Percentiles rank a stretch among this genome's conserved stretches.
Evolutionary conservation across 169 alveolate species (phyloP).

Genomic region (Plasmodium vinckei): DNA sequence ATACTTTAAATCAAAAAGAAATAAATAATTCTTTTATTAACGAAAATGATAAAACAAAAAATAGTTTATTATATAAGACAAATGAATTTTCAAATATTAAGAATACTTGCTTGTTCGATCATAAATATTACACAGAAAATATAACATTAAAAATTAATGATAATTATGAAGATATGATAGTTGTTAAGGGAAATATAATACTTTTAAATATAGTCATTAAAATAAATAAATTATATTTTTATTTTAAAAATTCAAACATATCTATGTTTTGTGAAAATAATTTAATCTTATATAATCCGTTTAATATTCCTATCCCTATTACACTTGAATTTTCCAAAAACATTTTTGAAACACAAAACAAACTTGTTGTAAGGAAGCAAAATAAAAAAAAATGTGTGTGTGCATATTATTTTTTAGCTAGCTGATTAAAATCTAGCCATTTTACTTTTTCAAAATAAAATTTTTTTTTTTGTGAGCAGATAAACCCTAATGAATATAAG

Average conservation of each 20-base stretch:
- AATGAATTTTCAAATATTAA: neutral
- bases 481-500: conserved; percentile 23
- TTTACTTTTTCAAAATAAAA: too few species aligned
- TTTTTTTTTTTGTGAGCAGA: conserved; percentile 11
- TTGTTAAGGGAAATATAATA: conserved; percentile 18
- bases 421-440: too few species aligned
- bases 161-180: conserved; percentile 3
- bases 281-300: conserved; percentile 40
- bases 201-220: conserved; percentile 21
- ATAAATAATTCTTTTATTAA: neutral
- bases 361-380: conserved; percentile 10
- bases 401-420: neutral
- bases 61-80: neutral
- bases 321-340: conserved; percentile 4
- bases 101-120: conserved; percentile 1
- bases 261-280: conserved; percentile 28
- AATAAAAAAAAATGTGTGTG: neutral
- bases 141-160: conserved; percentile 11
- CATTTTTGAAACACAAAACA: neutral
- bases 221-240: conserved; percentile 7
- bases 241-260: conserved; percentile 14
- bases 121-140: conserved; percentile 22
- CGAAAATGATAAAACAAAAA: neutral
- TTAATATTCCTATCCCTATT: conserved; percentile 13
- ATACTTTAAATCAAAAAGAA: neutral